These are phyloP conservation scores for Eucommia ulmoides DNA, from an alignment of 257 asterid genomes.

Conservation along the genomic window DNA sequence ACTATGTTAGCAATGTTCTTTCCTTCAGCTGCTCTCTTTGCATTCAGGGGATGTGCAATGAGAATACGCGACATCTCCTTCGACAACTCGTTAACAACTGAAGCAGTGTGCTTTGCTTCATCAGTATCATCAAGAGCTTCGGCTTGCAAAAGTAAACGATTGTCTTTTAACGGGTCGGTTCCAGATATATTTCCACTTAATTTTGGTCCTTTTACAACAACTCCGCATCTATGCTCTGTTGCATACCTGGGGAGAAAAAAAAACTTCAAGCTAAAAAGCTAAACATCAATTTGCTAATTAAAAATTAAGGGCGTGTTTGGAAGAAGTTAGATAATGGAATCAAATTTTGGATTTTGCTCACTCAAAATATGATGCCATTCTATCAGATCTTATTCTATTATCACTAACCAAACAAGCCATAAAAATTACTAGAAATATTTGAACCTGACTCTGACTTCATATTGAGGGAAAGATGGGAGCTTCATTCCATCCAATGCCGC, in stretches of 20 bases:
- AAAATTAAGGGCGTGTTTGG: no score
- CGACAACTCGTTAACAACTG: slow-evolving; percentile 77
- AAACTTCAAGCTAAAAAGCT: no score
- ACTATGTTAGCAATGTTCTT: slow-evolving; percentile 79
- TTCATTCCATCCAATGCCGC: slow-evolving; percentile 91
- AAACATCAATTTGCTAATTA: no score
- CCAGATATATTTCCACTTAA: slow-evolving; percentile 96
- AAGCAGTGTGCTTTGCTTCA: slow-evolving; percentile 79
- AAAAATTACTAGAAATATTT: slow-evolving; percentile 7
- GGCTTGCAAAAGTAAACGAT: slow-evolving; percentile 69
- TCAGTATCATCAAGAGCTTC: slow-evolving; percentile 78
- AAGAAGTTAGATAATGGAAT: no score
- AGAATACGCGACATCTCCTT: slow-evolving; percentile 74
- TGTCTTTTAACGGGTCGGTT: slow-evolving; percentile 93
- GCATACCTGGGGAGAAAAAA: slow-evolving; percentile 57
- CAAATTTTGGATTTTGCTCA: no score
- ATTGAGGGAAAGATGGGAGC: slow-evolving; percentile 66
- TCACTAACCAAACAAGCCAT: no score
- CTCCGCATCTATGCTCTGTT: slow-evolving; percentile 98
- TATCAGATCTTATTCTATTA: no score
- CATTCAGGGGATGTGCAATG: slow-evolving; percentile 69
- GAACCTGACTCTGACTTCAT: slow-evolving; percentile 97
- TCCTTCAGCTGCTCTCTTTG: slow-evolving; percentile 66
- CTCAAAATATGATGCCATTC: no score
- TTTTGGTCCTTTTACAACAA: slow-evolving; percentile 95